phyloP scores from a whole-genome alignment of 75 land plant species.

The Cupressus sempervirens region DNA sequence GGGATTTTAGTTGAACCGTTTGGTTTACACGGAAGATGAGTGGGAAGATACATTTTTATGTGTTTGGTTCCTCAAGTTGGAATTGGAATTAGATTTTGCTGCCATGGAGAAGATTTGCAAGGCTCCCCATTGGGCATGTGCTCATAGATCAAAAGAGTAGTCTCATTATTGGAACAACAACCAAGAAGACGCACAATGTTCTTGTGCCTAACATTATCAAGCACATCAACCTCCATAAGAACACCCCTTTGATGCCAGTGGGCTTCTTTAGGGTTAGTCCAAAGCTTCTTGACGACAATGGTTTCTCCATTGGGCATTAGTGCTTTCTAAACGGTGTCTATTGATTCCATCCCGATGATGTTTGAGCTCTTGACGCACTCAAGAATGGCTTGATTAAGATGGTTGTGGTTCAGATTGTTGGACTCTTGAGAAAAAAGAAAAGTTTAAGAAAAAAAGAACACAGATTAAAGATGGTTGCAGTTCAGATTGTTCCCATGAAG shows the following conservation, averaged over 20 bases:
- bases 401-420: no score
- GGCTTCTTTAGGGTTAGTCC: slow-evolving; percentile 40
- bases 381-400: slow-evolving; percentile 67
- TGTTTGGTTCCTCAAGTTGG: no score
- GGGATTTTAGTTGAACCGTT: no score
- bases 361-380: slow-evolving; percentile 50
- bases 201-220: slow-evolving; percentile 76
- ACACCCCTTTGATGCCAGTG: slow-evolving; percentile 15
- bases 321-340: slow-evolving; percentile 74
- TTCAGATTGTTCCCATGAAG: no score
- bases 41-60: no score
- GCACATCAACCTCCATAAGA: slow-evolving; percentile 71
- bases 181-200: slow-evolving; percentile 87
- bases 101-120: slow-evolving; percentile 72
- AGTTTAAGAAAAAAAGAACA: no score
- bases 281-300: slow-evolving; percentile 76
- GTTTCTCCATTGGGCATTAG: slow-evolving; percentile 65
- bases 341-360: slow-evolving; percentile 65
- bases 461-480: slow-evolving; percentile 18
- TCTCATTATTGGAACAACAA: slow-evolving; percentile 79
- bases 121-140: slow-evolving; percentile 91
- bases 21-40: no score
- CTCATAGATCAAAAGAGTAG: slow-evolving; percentile 84
- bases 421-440: no score
- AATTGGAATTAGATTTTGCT: no score